Conservation (phyloP, 2,329 filamentous ascomycete genomes). For the Lachnellula hyalina region DNA sequence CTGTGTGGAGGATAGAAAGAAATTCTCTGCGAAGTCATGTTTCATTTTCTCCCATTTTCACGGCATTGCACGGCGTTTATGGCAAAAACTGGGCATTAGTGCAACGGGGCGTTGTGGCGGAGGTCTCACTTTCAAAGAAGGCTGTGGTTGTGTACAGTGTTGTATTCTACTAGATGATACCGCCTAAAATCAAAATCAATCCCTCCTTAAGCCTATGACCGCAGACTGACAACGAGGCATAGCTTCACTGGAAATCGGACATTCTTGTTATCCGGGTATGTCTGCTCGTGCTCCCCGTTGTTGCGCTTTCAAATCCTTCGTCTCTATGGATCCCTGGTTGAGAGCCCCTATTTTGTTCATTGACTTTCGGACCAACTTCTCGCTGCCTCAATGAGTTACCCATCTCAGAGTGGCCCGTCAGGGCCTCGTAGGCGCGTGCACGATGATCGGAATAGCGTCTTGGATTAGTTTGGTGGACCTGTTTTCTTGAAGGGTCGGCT, state of each 20-base stretch:
- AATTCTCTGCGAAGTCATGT: neutral
- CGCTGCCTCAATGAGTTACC: neutral
- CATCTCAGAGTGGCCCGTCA: neutral
- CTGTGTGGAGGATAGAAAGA: too few relatives aligned
- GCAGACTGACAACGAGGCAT: neutral
- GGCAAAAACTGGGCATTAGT: neutral
- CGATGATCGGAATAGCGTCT: neutral
- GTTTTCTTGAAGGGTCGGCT: neutral
- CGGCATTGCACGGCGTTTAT: neutral
- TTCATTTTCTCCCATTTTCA: neutral
- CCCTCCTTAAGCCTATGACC: too few relatives aligned
- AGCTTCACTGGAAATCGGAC: neutral
- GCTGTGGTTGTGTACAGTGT: constrained; percentile 5
- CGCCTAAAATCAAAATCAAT: neutral
- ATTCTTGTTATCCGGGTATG: neutral
- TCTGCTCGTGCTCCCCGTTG: neutral
- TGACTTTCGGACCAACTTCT: neutral
- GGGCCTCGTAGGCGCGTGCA: neutral
- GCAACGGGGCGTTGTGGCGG: neutral
- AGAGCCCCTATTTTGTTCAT: neutral
- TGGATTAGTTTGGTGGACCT: neutral
- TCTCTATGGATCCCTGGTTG: too few relatives aligned
- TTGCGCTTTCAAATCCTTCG: neutral
- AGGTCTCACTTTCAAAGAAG: neutral
- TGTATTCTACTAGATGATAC: constrained; percentile 6